phyloP scores from a whole-genome alignment of 805 yeast species.

The Kluyveromyces lactis region DNA sequence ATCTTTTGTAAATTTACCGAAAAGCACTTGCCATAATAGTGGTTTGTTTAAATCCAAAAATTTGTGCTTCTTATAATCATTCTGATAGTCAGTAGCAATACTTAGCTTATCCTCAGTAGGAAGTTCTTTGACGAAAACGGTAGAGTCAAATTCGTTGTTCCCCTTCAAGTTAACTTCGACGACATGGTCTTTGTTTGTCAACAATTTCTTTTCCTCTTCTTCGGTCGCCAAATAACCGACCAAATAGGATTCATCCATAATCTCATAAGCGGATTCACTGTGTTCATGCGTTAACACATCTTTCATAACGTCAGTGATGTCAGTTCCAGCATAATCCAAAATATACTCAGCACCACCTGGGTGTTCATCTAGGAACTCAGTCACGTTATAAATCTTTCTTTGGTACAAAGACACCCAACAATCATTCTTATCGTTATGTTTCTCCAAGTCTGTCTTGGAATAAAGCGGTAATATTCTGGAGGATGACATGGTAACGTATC shows the following conservation, averaged over 20 bases:
- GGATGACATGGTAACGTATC: slow-evolving; percentile 1
- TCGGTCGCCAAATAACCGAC: slow-evolving; percentile 79
- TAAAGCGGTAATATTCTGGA: slow-evolving; percentile 49
- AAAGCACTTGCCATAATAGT: slow-evolving; percentile 68
- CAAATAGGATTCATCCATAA: slow-evolving; percentile 70
- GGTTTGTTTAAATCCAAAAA: slow-evolving; percentile 84
- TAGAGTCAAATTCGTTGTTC: slow-evolving; percentile 36
- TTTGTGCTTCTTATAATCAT: slow-evolving; percentile 68
- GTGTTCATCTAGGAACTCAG: slow-evolving; percentile 39
- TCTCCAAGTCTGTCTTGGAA: slow-evolving; percentile 42
- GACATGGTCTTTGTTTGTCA: slow-evolving; percentile 50
- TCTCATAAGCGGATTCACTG: slow-evolving; percentile 77
- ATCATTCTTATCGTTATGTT: slow-evolving; percentile 44
- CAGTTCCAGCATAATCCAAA: slow-evolving; percentile 68
- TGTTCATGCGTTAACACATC: slow-evolving; percentile 58
- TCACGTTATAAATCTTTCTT: slow-evolving; percentile 79
- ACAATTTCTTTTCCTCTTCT: slow-evolving; percentile 64
- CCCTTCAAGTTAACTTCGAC: slow-evolving; percentile 49
- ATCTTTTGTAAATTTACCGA: slow-evolving; percentile 70
- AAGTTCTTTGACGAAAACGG: slow-evolving; percentile 47
- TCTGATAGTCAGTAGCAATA: slow-evolving; percentile 67
- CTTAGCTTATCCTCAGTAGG: slow-evolving; percentile 68
- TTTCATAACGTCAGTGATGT: slow-evolving; percentile 55
- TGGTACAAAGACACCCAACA: slow-evolving; percentile 78
- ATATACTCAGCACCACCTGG: slow-evolving; percentile 73